A percentile compares a stretch with the other conserved stretches of the same genome.
Conservation (phyloP, 371 early-diverging fungal species). For the Mortierella sp. region DNA sequence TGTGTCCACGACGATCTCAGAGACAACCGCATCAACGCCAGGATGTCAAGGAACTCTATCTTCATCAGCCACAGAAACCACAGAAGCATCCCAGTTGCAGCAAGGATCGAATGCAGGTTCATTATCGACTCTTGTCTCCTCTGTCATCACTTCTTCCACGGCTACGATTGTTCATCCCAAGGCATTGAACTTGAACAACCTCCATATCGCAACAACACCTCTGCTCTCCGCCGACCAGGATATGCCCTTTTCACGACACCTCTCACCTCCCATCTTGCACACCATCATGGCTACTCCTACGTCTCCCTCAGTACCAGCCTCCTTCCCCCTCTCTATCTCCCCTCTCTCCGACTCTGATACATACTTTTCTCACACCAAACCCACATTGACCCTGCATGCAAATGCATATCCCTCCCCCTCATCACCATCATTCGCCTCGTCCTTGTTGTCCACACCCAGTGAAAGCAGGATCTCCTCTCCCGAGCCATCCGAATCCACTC, state of each 20-base stretch:
- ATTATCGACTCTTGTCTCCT: conserved; percentile 37
- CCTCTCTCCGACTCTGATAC: conserved; percentile 7
- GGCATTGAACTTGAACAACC: background rate
- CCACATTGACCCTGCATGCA: background rate
- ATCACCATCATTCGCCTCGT: conserved; percentile 10
- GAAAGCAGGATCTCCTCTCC: conserved; percentile 26
- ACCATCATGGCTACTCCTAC: conserved; percentile 28
- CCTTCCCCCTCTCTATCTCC: conserved; percentile 16
- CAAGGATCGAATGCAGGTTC: conserved; percentile 44
- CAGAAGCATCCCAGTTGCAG: background rate
- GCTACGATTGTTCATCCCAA: background rate
- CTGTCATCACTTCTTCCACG: background rate
- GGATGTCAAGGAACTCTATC: conserved; percentile 15
- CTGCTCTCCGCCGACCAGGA: background rate
- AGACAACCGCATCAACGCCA: conserved; percentile 28
- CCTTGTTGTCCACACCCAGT: background rate
- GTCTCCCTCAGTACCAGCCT: conserved; percentile 20
- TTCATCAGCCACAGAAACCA: conserved; percentile 8
- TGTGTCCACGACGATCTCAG: conserved; percentile 37
- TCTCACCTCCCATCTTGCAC: conserved; percentile 30
- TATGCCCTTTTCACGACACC: conserved; percentile 13
- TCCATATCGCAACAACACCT: conserved; percentile 12
- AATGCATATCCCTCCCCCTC: conserved; percentile 22
- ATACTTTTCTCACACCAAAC: background rate
- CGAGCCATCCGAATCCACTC: conserved; percentile 21